phyloP scores from a whole-genome alignment of 345 rosid species.

The Sonneratia caseolaris region DNA sequence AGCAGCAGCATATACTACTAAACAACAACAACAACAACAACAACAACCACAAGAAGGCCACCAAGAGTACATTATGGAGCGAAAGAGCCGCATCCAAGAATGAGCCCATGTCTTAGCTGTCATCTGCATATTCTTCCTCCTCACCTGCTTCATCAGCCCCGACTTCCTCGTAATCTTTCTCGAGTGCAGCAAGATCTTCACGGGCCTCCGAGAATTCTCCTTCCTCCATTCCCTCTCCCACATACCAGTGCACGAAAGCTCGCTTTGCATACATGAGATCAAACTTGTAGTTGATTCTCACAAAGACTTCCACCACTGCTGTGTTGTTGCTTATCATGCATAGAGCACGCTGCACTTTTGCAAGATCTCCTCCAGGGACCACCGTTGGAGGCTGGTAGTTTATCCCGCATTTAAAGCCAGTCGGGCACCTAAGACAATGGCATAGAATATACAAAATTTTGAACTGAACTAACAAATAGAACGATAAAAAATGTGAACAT shows the following conservation, averaged over 20 bases:
- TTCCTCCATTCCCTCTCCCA: conserved; percentile 94
- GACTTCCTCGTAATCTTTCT: conserved; percentile 82
- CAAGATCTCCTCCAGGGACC: conserved; percentile 71
- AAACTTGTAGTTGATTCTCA: conserved; percentile 63
- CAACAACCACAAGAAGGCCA: background rate
- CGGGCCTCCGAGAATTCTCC: conserved; percentile 90
- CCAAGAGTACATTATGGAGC: background rate
- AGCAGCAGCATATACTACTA: too few relatives aligned
- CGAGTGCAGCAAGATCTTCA: conserved; percentile 80
- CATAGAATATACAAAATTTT: background rate
- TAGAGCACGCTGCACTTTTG: conserved; percentile 70
- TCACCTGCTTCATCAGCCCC: conserved; percentile 61
- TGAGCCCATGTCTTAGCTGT: conserved; percentile 19
- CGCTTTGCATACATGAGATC: conserved; percentile 83
- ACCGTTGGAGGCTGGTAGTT: conserved; percentile 81
- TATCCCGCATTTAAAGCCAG: conserved; percentile 80
- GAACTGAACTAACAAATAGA: background rate
- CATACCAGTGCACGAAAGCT: conserved; percentile 83
- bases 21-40: background rate
- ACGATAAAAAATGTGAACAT: background rate
- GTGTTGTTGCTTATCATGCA: conserved; percentile 92
- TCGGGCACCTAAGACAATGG: conserved; percentile 53
- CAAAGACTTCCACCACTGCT: conserved; percentile 73
- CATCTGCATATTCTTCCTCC: conserved; percentile 46
- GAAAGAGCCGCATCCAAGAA: background rate